Evolutionary conservation across 768 basidiomycete genomes (phyloP).

Genomic region (Boletus reticulatus): DNA sequence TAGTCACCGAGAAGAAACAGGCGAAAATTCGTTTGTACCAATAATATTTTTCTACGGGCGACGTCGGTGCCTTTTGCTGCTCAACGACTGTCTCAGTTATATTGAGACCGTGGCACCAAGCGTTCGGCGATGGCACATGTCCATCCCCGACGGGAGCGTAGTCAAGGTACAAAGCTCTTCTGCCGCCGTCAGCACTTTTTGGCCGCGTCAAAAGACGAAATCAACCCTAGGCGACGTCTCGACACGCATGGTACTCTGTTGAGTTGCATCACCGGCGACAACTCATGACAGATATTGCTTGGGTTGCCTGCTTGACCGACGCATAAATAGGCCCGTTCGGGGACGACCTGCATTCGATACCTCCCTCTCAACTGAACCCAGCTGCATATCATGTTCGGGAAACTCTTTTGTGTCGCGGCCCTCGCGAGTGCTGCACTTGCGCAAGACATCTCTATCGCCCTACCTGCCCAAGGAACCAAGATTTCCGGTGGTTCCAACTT

Average conservation of each 20-base stretch:
- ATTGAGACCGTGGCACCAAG: not conserved
- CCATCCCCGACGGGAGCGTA: not conserved
- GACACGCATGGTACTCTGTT: not conserved
- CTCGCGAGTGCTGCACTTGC: constrained; percentile 31
- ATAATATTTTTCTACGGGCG: too few species aligned
- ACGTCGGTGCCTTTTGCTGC: not conserved
- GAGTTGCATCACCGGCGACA: not conserved
- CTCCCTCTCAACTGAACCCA: too few species aligned
- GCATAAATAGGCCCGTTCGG: not conserved
- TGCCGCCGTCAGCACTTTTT: not conserved
- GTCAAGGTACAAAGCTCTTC: not conserved
- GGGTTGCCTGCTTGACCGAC: not conserved
- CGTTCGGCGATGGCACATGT: too few species aligned
- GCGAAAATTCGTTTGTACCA: too few species aligned
- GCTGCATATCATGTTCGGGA: constrained; percentile 6
- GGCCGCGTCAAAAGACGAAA: not conserved
- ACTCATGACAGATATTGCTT: not conserved
- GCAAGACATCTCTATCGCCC: constrained; percentile 37
- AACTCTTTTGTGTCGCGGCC: constrained; percentile 5
- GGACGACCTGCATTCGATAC: not conserved
- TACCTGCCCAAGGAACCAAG: constrained; percentile 31
- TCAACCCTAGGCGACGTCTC: too few species aligned
- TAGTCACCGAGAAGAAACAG: too few species aligned
- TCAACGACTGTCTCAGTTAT: not conserved
- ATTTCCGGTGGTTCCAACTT: constrained; percentile 35